Conservation (phyloP, 2,329 filamentous ascomycete genomes). For the Celoporthe dispersa region DNA sequence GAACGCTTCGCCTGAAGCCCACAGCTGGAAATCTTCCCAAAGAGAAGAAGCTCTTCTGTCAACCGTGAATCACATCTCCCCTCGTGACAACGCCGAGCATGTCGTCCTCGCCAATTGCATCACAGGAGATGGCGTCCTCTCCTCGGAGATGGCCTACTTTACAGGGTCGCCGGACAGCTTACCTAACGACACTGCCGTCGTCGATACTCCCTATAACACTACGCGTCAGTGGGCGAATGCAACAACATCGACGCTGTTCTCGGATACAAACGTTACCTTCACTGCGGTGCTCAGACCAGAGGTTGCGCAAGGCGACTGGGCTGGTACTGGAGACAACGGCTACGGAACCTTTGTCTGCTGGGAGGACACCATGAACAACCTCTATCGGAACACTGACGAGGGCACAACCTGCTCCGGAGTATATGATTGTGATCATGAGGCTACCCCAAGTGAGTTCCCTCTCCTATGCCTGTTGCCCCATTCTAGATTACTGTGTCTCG, state of each 20-base stretch:
- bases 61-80: background rate
- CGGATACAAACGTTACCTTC: conserved; percentile 37
- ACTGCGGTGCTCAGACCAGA: conserved; percentile 35
- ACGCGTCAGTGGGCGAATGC: conserved; percentile 37
- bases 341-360: conserved; percentile 40
- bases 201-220: conserved; percentile 34
- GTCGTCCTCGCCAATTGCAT: conserved; percentile 41
- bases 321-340: conserved; percentile 40
- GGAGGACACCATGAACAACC: conserved; percentile 33
- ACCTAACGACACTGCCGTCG: conserved; percentile 37
- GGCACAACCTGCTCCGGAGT: conserved; percentile 36
- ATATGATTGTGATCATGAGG: conserved; percentile 39
- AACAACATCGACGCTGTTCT: conserved; percentile 37
- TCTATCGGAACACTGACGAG: conserved; percentile 37
- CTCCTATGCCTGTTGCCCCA: background rate
- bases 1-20: background rate
- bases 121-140: conserved; percentile 30
- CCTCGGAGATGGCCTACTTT: conserved; percentile 42
- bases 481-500: background rate
- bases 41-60: background rate
- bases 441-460: conserved; percentile 33
- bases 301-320: conserved; percentile 37
- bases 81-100: conserved; percentile 32
- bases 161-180: conserved; percentile 22
- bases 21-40: background rate